Base-by-base conservation (phyloP, 2,329 filamentous ascomycete species). In the Penicillium sp. region DNA sequence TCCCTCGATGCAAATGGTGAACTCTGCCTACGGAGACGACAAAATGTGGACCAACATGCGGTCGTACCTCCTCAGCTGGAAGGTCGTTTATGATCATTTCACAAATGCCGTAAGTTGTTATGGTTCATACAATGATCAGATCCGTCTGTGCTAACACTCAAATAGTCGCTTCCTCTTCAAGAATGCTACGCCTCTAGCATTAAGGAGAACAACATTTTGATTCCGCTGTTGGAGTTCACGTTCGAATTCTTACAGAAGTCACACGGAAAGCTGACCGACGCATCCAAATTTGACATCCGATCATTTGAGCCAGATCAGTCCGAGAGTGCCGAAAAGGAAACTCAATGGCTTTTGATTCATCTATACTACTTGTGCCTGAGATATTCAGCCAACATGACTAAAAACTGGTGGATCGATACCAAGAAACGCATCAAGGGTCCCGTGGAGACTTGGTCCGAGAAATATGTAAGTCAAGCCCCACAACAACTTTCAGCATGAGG, bases 1-100 rank as follows among this genome's bases (percentile, higher is more conserved):
- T 0, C 90, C 93, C 0, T 86, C 86, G 0, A 78, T 90, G 2
- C 83, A 88, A n/a, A 79, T 80, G 11, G 83, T 91, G 43, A 79
- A 83, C 0, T 85, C 89, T 44, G 83, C 87, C 8, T 78, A 82
- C 34, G 85, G 92, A 21, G 81, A 86, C 5, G 79, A 83, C 14
- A 77, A 70, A 32, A 89, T 92, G 64, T 91, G 91, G 10, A 77
- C 85, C 0, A 69, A 83, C 0, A 79, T 96, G 45, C 85, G 91
- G 49, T 86, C 87, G 9, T 99, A 97, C 67, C 80, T 99, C 2
- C 79, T 96, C 27, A 89, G 91, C 10, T 99, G 94, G 94, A 85
- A 90, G 59, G 80, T 97, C 1, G 82, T 97, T 0, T 97, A 96
- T 68, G 91, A 96, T 63, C 88, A 93, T 43, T 95, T 93, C 68